These are phyloP conservation scores for Russula olivacea DNA, from an alignment of 768 basidiomycete species.

Conservation along the genomic window DNA sequence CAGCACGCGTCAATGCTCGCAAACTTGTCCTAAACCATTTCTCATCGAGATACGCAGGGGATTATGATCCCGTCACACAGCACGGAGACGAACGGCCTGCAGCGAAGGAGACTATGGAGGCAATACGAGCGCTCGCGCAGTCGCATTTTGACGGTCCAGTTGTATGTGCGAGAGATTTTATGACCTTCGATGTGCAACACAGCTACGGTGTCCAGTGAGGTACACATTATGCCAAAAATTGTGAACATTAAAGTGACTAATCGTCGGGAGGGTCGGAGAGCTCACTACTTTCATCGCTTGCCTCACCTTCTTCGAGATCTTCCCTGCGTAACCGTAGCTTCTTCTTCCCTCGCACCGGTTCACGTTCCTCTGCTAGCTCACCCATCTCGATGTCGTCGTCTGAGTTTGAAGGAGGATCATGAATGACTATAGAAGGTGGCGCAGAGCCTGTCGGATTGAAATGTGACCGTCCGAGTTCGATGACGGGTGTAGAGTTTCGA, in stretches of 20 bases:
- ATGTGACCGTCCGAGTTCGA: conserved; percentile 3
- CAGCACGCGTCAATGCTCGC: conserved; percentile 53
- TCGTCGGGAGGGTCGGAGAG: conserved; percentile 72
- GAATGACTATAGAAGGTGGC: conserved; percentile 22
- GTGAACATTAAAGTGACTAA: conserved; percentile 9
- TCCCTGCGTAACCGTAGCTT: conserved; percentile 44
- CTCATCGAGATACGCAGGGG: conserved; percentile 70
- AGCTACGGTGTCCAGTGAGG: conserved; percentile 21
- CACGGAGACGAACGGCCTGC: conserved; percentile 24
- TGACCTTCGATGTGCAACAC: conserved; percentile 56
- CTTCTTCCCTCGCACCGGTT: conserved; percentile 44
- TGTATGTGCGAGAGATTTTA: conserved; percentile 66
- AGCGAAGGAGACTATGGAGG: conserved; percentile 52
- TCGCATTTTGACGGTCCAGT: conserved; percentile 51
- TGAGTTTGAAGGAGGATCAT: conserved; percentile 22
- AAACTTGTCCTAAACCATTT: conserved; percentile 79
- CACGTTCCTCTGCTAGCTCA: conserved; percentile 73
- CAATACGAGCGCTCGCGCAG: conserved; percentile 53
- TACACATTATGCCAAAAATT: conserved; percentile 8
- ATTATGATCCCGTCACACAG: conserved; percentile 46
- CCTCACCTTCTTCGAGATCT: conserved; percentile 83
- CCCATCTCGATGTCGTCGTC: conserved; percentile 85
- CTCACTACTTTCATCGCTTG: conserved; percentile 73
- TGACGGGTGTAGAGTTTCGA: conserved; percentile 27
- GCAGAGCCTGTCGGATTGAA: conserved; percentile 17